These are phyloP conservation scores for Gracilaria gracilis DNA, from an alignment of 23 red algal genomes.

Conservation along the genomic window DNA sequence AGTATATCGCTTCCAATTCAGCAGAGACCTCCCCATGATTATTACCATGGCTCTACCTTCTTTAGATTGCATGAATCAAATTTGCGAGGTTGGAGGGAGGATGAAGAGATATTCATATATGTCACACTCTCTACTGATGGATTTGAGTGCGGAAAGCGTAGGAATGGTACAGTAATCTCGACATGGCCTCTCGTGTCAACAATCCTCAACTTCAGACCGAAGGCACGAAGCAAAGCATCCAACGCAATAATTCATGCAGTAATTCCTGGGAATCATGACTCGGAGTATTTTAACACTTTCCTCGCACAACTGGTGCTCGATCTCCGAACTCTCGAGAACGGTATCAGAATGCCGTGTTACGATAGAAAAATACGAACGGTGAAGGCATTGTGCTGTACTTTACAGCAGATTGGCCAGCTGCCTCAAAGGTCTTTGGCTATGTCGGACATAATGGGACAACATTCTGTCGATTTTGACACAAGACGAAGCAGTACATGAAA, in stretches of 20 bases:
- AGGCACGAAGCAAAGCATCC: too few relatives aligned
- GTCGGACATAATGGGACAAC: not conserved
- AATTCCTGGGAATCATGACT: too few relatives aligned
- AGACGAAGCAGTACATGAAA: not conserved
- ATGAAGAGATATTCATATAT: too few relatives aligned
- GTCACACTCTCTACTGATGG: not conserved
- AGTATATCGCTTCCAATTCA: too few relatives aligned
- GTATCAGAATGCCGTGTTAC: not conserved
- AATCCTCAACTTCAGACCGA: too few relatives aligned
- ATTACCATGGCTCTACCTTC: too few relatives aligned
- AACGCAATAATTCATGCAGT: too few relatives aligned
- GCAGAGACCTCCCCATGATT: too few relatives aligned
- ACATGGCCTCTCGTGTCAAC: too few relatives aligned
- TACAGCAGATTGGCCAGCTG: conserved; percentile 13
- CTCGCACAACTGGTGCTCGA: not conserved
- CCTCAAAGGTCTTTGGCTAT: conserved; percentile 13
- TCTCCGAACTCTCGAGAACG: not conserved
- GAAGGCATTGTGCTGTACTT: conserved; percentile 4
- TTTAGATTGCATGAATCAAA: too few relatives aligned
- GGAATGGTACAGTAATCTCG: too few relatives aligned
- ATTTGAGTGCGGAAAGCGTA: too few relatives aligned
- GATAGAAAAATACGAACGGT: not conserved
- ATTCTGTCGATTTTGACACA: conserved; percentile 8
- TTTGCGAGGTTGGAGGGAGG: not conserved
- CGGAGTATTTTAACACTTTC: conserved; percentile 23